phyloP scores from a whole-genome alignment of 345 rosid species.

The Clarkia xantiana region DNA sequence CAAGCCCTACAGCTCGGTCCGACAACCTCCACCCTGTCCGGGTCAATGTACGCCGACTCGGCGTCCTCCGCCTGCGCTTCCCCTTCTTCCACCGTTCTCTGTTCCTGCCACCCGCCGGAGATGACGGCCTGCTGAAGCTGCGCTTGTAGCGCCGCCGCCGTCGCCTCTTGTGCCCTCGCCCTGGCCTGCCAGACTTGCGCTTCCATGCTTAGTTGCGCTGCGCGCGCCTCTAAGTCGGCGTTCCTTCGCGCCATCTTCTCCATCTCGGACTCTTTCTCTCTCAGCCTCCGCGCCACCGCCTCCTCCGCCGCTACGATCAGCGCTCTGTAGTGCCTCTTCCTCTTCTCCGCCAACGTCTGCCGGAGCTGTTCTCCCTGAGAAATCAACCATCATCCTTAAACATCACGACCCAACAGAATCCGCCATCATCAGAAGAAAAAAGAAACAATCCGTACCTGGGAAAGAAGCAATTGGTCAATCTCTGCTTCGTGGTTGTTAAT shows the following conservation, averaged over 20 bases:
- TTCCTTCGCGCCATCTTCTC: conserved; percentile 65
- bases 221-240: conserved; percentile 74
- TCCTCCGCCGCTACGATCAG: conserved; percentile 65
- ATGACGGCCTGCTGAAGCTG: conserved; percentile 56
- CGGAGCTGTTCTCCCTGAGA: conserved; percentile 62
- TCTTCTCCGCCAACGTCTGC: conserved; percentile 57
- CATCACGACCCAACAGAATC: background rate
- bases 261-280: conserved; percentile 57
- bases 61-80: conserved; percentile 52
- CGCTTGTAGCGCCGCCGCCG: conserved; percentile 67
- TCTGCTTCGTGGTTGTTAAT: conserved; percentile 63
- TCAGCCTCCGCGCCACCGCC: conserved; percentile 34
- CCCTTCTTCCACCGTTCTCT: conserved; percentile 25
- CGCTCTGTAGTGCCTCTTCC: conserved; percentile 59
- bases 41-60: conserved; percentile 75
- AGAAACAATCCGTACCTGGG: conserved; percentile 59
- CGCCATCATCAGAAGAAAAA: conserved; percentile 2
- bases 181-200: conserved; percentile 79
- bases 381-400: background rate
- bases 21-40: conserved; percentile 30
- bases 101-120: conserved; percentile 20
- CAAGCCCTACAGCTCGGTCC: conserved; percentile 55
- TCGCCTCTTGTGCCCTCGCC: conserved; percentile 65
- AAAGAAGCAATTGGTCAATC: conserved; percentile 56
- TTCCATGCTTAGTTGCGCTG: conserved; percentile 61